A percentile compares a stretch with the other conserved stretches of the same genome.
phyloP scores from a whole-genome alignment of 257 asterid species.

The Lycium ferocissimum region DNA sequence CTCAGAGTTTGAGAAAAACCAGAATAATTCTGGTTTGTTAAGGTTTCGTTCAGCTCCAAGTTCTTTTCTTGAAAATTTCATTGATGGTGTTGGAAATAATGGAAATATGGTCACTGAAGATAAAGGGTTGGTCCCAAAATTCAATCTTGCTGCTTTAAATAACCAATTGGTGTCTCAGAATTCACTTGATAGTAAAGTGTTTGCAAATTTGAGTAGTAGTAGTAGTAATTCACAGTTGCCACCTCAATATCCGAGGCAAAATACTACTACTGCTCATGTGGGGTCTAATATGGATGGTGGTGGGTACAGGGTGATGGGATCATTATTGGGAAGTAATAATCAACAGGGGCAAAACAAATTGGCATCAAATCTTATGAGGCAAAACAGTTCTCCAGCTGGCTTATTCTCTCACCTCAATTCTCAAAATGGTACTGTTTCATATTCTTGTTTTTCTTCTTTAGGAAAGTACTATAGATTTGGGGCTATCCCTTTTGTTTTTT shows the following conservation, averaged over 20 bases:
- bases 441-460: not conserved
- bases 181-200: conserved; percentile 26
- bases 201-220: conserved; percentile 1
- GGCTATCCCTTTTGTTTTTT: not conserved
- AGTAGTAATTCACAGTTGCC: conserved; percentile 59
- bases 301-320: conserved; percentile 41
- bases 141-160: conserved; percentile 38
- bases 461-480: not conserved
- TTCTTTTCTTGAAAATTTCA: conserved; percentile 52
- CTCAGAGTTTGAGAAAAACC: conserved; percentile 43
- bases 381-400: conserved; percentile 79
- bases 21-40: conserved; percentile 61
- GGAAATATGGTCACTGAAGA: conserved; percentile 6
- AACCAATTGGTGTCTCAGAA: conserved; percentile 33
- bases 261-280: conserved; percentile 32
- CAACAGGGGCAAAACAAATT: conserved; percentile 65
- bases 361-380: conserved; percentile 59
- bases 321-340: conserved; percentile 40
- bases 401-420: conserved; percentile 57
- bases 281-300: conserved; percentile 34
- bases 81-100: conserved; percentile 40
- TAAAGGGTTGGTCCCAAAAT: conserved; percentile 51
- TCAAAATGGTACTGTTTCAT: conserved; percentile 59
- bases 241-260: conserved; percentile 74
- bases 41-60: conserved; percentile 82